A percentile compares a stretch with the other conserved stretches of the same genome.
Evolutionary conservation across 2,329 filamentous ascomycete genomes (phyloP).

Genomic region (Hymenoscyphus linearis): DNA sequence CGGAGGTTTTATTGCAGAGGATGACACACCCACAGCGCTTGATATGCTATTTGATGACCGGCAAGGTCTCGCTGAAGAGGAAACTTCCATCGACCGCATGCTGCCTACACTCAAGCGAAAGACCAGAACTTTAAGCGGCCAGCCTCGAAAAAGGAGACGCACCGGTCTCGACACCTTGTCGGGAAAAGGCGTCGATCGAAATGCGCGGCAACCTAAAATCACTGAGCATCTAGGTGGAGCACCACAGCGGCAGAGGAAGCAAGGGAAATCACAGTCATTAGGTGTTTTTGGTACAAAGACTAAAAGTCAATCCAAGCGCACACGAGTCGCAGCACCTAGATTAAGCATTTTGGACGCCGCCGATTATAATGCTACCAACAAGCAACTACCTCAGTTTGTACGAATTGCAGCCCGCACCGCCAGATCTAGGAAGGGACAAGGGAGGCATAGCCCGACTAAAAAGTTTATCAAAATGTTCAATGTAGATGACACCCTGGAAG

Average conservation of each 20-base stretch:
- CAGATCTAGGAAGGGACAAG: slow-evolving; percentile 41
- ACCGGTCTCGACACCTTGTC: slow-evolving; percentile 9
- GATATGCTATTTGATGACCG: slow-evolving; percentile 18
- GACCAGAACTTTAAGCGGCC: slow-evolving; percentile 3
- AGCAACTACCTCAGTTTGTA: slow-evolving; percentile 47
- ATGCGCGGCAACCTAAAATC: slow-evolving; percentile 25
- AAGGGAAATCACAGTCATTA: not conserved
- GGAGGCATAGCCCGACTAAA: slow-evolving; percentile 47
- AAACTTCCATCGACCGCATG: slow-evolving; percentile 33
- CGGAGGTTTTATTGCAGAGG: slow-evolving; percentile 11
- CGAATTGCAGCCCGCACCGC: slow-evolving; percentile 57
- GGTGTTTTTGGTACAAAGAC: not conserved
- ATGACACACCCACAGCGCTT: slow-evolving; percentile 11
- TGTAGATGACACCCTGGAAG: slow-evolving; percentile 56
- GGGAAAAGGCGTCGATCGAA: not conserved
- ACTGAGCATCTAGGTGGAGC: slow-evolving; percentile 22
- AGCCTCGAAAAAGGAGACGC: slow-evolving; percentile 19
- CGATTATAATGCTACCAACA: slow-evolving; percentile 30
- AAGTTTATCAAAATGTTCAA: slow-evolving; percentile 58
- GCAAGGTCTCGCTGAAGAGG: slow-evolving; percentile 27
- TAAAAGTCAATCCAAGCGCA: not conserved
- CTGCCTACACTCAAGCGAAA: slow-evolving; percentile 27
- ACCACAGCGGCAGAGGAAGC: not conserved
- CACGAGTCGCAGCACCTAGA: slow-evolving; percentile 34
- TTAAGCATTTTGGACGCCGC: slow-evolving; percentile 58